Conservation (phyloP, 164 flowering plant species). For the Chloranthus sessilifolius region DNA sequence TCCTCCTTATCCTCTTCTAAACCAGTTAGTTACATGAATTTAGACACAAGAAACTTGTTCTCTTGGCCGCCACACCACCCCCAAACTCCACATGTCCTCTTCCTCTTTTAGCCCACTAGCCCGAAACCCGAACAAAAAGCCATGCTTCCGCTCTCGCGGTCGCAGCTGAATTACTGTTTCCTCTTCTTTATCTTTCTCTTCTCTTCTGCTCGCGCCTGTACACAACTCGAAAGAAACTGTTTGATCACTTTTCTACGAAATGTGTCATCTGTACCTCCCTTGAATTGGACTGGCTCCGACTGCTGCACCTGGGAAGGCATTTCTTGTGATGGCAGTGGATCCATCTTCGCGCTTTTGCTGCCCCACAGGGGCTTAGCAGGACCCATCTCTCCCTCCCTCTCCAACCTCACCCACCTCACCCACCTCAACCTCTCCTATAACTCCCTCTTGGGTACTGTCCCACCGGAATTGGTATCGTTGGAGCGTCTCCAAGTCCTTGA, state of each 20-base stretch:
- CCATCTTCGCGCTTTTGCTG: slow-evolving; percentile 34
- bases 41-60: no score
- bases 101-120: no score
- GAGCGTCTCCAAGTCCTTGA: slow-evolving; percentile 35
- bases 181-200: neutral
- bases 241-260: slow-evolving; percentile 25
- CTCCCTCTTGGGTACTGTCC: slow-evolving; percentile 32
- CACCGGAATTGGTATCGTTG: slow-evolving; percentile 29
- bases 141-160: no score
- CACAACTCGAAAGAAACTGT: slow-evolving; percentile 28
- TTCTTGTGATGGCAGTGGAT: slow-evolving; percentile 25
- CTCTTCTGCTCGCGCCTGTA: slow-evolving; percentile 21
- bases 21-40: no score
- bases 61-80: no score
- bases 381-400: slow-evolving; percentile 28
- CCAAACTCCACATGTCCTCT: no score
- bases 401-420: slow-evolving; percentile 33
- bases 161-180: no score
- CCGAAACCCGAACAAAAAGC: no score
- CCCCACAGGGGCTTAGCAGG: slow-evolving; percentile 40
- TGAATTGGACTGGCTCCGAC: slow-evolving; percentile 35
- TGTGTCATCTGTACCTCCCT: slow-evolving; percentile 15
- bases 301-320: slow-evolving; percentile 64
- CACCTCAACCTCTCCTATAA: slow-evolving; percentile 50
- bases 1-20: no score